phyloP scores from a whole-genome alignment of 1,284 basidiomycete species.

The Xerocomus nothofagi region DNA sequence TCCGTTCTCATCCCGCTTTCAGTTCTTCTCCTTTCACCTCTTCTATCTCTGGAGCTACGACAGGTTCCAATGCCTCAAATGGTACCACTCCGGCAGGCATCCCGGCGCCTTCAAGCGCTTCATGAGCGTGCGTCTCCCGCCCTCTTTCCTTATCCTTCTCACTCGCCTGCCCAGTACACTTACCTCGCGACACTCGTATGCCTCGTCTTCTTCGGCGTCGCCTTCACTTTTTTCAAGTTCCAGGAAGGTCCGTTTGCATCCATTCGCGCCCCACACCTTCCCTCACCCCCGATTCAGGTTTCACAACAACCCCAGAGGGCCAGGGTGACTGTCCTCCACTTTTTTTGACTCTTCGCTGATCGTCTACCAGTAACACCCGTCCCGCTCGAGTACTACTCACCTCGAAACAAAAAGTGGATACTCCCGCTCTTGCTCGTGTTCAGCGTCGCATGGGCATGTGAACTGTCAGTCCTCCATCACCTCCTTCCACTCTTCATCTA shows the following conservation, averaged over 20 bases:
- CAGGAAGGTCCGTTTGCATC: constrained; percentile 53
- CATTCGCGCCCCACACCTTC: background rate
- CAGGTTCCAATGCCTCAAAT: constrained; percentile 66
- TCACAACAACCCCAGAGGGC: constrained; percentile 36
- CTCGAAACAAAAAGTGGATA: constrained; percentile 50
- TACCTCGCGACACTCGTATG: constrained; percentile 66
- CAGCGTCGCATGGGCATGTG: constrained; percentile 68
- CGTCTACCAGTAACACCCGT: constrained; percentile 49
- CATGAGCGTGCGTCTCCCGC: constrained; percentile 63
- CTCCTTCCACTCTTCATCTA: constrained; percentile 1
- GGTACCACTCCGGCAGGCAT: constrained; percentile 63
- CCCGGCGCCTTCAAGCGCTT: constrained; percentile 77
- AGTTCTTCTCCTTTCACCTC: constrained; percentile 68
- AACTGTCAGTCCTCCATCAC: constrained; percentile 52
- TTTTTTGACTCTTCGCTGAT: constrained; percentile 14
- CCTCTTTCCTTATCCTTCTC: constrained; percentile 2
- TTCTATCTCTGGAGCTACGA: constrained; percentile 75
- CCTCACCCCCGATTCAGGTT: constrained; percentile 39
- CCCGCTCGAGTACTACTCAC: constrained; percentile 51
- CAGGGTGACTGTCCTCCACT: constrained; percentile 37
- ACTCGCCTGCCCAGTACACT: constrained; percentile 54
- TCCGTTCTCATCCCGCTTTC: background rate
- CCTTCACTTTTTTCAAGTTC: constrained; percentile 63
- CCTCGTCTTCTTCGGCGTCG: constrained; percentile 59
- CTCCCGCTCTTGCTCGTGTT: constrained; percentile 67